These are phyloP conservation scores for Flaveria brownii DNA, from an alignment of 129 eudicot species.

Conservation along the genomic window DNA sequence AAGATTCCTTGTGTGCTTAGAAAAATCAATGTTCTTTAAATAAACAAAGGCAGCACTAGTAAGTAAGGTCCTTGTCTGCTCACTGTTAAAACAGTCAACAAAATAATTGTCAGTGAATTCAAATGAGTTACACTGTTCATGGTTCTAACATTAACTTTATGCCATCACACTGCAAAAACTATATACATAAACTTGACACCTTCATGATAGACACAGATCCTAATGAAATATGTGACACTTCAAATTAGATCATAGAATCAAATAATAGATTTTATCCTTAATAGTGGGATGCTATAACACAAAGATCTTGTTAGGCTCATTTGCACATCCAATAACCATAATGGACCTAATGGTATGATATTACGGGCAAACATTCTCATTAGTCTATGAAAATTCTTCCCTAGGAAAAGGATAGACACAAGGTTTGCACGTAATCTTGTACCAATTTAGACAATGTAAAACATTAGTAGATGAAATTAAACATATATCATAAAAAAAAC, in stretches of 20 bases:
- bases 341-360: no score
- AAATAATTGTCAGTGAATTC: not conserved
- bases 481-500: not conserved
- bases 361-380: not conserved
- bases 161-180: slow-evolving; percentile 4
- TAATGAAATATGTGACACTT: no score
- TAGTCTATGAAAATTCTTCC: not conserved
- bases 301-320: no score
- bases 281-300: no score
- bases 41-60: slow-evolving; percentile 90
- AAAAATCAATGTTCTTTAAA: slow-evolving; percentile 63
- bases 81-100: slow-evolving; percentile 47
- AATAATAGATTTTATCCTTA: no score
- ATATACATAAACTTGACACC: slow-evolving; percentile 2
- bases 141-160: not conserved
- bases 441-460: not conserved
- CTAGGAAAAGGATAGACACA: not conserved
- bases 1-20: slow-evolving; percentile 83
- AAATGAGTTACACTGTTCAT: not conserved
- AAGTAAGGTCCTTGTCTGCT: slow-evolving; percentile 78
- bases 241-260: no score
- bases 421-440: not conserved
- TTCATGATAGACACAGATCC: not conserved
- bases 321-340: no score
- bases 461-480: not conserved